Conservation (phyloP, 192 early-diverging fungal genomes). For the Anaeromyces robustus region DNA sequence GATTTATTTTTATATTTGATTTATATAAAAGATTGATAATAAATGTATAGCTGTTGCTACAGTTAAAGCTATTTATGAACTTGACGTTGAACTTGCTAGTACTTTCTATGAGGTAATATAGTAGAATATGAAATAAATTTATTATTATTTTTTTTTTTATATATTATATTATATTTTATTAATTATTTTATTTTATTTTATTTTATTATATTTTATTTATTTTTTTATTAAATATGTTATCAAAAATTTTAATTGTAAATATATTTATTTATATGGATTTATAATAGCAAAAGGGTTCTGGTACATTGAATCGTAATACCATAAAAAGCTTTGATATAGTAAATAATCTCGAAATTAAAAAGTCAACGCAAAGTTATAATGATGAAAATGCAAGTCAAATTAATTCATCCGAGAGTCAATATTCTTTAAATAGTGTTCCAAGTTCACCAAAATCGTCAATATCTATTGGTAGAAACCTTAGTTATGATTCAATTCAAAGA, state of each 20-base stretch:
- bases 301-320: neutral
- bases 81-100: slow-evolving; percentile 39
- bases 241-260: too few relatives aligned
- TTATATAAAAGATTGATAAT: slow-evolving; percentile 27
- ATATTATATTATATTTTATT: too few relatives aligned
- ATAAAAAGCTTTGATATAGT: neutral
- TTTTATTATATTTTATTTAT: too few relatives aligned
- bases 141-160: too few relatives aligned
- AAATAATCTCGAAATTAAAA: slow-evolving; percentile 9
- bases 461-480: slow-evolving; percentile 17
- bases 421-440: slow-evolving; percentile 2
- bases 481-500: slow-evolving; percentile 44
- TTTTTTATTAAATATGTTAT: too few relatives aligned
- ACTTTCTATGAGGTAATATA: slow-evolving; percentile 20
- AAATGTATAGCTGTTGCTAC: slow-evolving; percentile 49
- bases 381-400: neutral
- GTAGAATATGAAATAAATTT: too few relatives aligned
- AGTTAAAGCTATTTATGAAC: slow-evolving; percentile 45
- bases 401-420: slow-evolving; percentile 8
- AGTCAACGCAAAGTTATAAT: neutral
- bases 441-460: neutral
- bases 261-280: neutral
- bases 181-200: too few relatives aligned
- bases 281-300: slow-evolving; percentile 13
- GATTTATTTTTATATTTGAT: too few relatives aligned